These are phyloP conservation scores for Ceratocystis diversiconidia DNA, from an alignment of 2,329 filamentous ascomycete species.

Conservation along the genomic window DNA sequence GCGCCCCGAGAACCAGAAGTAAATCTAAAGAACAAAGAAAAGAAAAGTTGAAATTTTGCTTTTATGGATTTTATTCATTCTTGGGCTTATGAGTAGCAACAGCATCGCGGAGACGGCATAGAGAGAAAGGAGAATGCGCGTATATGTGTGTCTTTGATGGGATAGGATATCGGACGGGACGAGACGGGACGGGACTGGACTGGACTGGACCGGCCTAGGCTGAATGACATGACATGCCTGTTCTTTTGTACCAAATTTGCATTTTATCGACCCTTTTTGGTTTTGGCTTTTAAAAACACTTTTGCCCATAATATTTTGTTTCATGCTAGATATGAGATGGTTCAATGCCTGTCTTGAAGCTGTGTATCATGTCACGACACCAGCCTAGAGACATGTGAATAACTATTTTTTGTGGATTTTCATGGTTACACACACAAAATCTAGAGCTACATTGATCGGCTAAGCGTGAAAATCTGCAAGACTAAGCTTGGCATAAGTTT, in stretches of 20 bases:
- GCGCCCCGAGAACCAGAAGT: slow-evolving; percentile 77
- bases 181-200: neutral
- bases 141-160: slow-evolving; percentile 14
- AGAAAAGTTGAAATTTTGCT: slow-evolving; percentile 6
- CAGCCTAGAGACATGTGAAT: neutral
- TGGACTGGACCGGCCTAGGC: neutral
- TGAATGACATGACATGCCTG: slow-evolving; percentile 3
- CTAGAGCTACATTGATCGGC: neutral
- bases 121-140: neutral
- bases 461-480: neutral
- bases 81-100: slow-evolving; percentile 15
- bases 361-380: neutral
- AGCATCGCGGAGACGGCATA: slow-evolving; percentile 12
- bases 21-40: slow-evolving; percentile 24
- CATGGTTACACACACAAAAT: slow-evolving; percentile 7
- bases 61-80: slow-evolving; percentile 6
- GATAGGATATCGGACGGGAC: slow-evolving; percentile 8
- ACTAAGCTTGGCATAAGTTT: neutral
- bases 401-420: slow-evolving; percentile 1
- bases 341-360: neutral
- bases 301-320: too few relatives aligned
- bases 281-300: slow-evolving; percentile 8
- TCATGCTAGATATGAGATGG: too few relatives aligned
- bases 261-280: slow-evolving; percentile 15
- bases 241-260: slow-evolving; percentile 18